phyloP scores from a whole-genome alignment of 2,329 filamentous ascomycete genomes.

The Zelopaecilomyces penicillatus region DNA sequence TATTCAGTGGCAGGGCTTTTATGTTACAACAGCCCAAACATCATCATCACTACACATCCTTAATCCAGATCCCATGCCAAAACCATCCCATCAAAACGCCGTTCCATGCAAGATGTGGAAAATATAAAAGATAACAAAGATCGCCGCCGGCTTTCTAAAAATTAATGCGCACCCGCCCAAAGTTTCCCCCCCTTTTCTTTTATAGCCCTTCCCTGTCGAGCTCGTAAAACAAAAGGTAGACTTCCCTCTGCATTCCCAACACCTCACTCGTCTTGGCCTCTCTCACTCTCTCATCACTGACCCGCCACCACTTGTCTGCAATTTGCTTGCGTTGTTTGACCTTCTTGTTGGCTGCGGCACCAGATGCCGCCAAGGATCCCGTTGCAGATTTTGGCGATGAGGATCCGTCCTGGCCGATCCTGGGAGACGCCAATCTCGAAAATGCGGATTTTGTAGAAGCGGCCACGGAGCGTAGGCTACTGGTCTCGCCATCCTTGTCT shows the following conservation, averaged over 20 bases:
- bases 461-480: constrained; percentile 48
- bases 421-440: constrained; percentile 38
- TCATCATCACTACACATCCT: no score
- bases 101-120: constrained; percentile 2
- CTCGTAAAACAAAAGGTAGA: constrained; percentile 95
- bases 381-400: constrained; percentile 13
- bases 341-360: constrained; percentile 38
- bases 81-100: constrained; percentile 2
- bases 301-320: constrained; percentile 85
- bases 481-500: constrained; percentile 39
- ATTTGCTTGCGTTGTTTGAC: constrained; percentile 47
- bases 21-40: no score
- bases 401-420: constrained; percentile 16
- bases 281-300: constrained; percentile 94
- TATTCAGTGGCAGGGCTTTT: no score
- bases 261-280: constrained; percentile 91
- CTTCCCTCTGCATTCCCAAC: constrained; percentile 86
- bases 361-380: constrained; percentile 11
- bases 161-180: neutral
- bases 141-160: neutral
- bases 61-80: no score
- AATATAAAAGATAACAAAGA: neutral
- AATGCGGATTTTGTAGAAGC: constrained; percentile 48
- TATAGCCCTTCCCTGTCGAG: constrained; percentile 45
- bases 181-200: neutral